A percentile compares a stretch with the other conserved stretches of the same genome.
Evolutionary conservation across 2,329 filamentous ascomycete genomes (phyloP).

Genomic region (Cercospora sp.): DNA sequence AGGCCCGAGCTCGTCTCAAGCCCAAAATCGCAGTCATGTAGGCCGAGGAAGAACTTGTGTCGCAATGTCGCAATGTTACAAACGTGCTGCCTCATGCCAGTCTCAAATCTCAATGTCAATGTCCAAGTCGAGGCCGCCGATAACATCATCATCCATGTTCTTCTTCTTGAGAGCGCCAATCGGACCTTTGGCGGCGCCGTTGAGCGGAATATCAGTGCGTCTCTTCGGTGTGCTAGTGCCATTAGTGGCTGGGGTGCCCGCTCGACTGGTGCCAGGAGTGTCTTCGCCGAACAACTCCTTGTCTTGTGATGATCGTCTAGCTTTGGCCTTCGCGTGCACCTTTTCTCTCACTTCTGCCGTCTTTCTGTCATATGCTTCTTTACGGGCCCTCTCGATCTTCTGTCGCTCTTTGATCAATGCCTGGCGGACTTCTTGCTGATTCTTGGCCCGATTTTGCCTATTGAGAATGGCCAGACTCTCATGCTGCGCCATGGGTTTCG

Average conservation of each 20-base stretch:
- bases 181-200: constrained; percentile 54
- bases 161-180: constrained; percentile 54
- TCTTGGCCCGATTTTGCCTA: constrained; percentile 76
- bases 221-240: constrained; percentile 39
- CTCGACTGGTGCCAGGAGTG: constrained; percentile 47
- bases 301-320: constrained; percentile 30
- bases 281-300: constrained; percentile 51
- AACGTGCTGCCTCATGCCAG: not conserved
- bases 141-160: constrained; percentile 88
- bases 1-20: not conserved
- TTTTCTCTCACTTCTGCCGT: constrained; percentile 55
- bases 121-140: constrained; percentile 82
- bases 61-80: not conserved
- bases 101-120: constrained; percentile 82
- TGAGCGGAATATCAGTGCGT: constrained; percentile 40
- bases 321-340: constrained; percentile 32
- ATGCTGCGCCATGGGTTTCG: constrained; percentile 47
- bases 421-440: constrained; percentile 85
- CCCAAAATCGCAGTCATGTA: not conserved
- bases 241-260: constrained; percentile 52
- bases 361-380: constrained; percentile 50
- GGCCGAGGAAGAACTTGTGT: not conserved
- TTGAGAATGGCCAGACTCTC: constrained; percentile 80
- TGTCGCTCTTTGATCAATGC: constrained; percentile 76
- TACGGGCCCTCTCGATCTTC: constrained; percentile 43